Conservation (phyloP, 768 basidiomycete genomes). For the Hypholoma fasciculare region DNA sequence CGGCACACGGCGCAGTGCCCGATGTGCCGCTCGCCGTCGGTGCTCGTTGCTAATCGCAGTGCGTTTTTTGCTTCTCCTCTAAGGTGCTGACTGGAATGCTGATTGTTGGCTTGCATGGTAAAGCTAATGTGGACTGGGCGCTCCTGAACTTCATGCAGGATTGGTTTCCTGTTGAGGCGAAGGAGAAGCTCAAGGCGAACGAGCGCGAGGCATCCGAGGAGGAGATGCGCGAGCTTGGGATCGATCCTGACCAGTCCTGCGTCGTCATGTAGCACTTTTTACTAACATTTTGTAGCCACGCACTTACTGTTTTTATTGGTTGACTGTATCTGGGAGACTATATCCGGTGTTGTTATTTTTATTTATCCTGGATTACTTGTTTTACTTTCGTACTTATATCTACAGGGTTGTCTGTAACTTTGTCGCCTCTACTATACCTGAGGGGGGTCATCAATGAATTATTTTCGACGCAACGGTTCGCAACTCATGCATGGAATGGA, state of each 20-base stretch:
- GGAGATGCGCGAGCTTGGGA: conserved; percentile 63
- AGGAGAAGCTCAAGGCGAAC: conserved; percentile 71
- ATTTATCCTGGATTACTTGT: too few species aligned
- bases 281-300: not conserved
- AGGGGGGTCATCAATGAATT: not conserved
- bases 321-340: not conserved
- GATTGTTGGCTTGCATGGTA: not conserved
- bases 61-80: conserved; percentile 28
- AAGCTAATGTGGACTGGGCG: conserved; percentile 80
- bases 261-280: conserved; percentile 33
- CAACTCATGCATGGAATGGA: too few species aligned
- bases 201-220: conserved; percentile 74
- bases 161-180: conserved; percentile 89
- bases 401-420: not conserved
- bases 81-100: not conserved
- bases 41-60: conserved; percentile 78
- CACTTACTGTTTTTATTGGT: not conserved
- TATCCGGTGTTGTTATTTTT: not conserved
- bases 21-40: conserved; percentile 78
- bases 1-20: conserved; percentile 76
- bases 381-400: not conserved
- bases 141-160: conserved; percentile 84
- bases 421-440: too few species aligned
- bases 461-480: not conserved
- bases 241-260: conserved; percentile 48